Conservation (phyloP, 1,284 basidiomycete species). For the Fomitopsis palustris region DNA sequence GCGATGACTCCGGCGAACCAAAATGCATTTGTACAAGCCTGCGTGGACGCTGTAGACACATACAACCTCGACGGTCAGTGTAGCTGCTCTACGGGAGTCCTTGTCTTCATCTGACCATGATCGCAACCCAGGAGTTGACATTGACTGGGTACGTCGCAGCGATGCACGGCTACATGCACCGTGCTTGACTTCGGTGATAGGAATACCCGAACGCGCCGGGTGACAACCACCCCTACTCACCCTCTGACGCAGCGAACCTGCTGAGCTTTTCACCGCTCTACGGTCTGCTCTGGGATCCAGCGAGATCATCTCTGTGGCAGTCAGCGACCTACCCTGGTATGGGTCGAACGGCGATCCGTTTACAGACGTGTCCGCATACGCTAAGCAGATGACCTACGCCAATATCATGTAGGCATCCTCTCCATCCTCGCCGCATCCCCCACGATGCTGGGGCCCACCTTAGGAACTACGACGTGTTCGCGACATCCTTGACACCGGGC, state of each 20-base stretch:
- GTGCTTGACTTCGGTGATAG: slow-evolving; percentile 15
- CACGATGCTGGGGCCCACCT: not conserved
- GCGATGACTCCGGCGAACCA: slow-evolving; percentile 50
- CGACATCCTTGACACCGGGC: slow-evolving; percentile 59
- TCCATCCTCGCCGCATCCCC: not conserved
- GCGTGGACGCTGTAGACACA: slow-evolving; percentile 53
- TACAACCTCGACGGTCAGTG: slow-evolving; percentile 60
- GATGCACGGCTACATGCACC: not conserved
- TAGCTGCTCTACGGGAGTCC: not conserved
- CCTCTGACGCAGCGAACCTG: slow-evolving; percentile 65
- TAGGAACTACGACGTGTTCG: slow-evolving; percentile 78
- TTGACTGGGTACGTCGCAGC: not conserved
- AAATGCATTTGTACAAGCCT: slow-evolving; percentile 56
- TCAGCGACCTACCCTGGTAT: slow-evolving; percentile 66
- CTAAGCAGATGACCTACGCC: slow-evolving; percentile 64
- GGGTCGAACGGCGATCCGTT: slow-evolving; percentile 64
- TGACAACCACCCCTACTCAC: slow-evolving; percentile 58
- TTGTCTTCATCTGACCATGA: not conserved
- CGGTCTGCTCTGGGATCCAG: slow-evolving; percentile 49
- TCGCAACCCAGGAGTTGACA: not conserved
- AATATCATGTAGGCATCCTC: slow-evolving; percentile 54
- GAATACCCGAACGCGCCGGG: slow-evolving; percentile 75
- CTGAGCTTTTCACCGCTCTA: slow-evolving; percentile 60
- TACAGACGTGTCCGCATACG: slow-evolving; percentile 67
- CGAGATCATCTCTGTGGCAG: slow-evolving; percentile 70